These are phyloP conservation scores for Lactarius quietus DNA, from an alignment of 768 basidiomycete genomes.

Conservation along the genomic window DNA sequence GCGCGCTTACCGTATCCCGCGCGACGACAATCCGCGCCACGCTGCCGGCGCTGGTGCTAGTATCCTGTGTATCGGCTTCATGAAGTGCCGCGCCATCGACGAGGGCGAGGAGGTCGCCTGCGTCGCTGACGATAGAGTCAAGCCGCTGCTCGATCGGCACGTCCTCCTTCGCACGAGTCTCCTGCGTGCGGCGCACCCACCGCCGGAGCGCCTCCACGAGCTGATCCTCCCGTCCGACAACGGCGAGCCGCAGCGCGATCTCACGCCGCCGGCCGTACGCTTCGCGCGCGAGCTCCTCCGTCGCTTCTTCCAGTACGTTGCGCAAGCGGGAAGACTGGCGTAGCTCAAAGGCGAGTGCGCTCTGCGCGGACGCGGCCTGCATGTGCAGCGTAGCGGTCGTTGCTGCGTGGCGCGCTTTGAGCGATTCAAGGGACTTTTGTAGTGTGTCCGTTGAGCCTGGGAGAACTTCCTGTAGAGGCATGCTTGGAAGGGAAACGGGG, in stretches of 20 bases:
- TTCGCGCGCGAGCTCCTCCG: conserved; percentile 67
- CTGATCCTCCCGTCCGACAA: conserved; percentile 63
- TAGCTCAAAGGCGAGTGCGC: conserved; percentile 43
- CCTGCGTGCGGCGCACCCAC: conserved; percentile 53
- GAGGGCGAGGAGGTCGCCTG: conserved; percentile 26
- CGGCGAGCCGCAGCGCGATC: conserved; percentile 56
- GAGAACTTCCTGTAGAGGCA: conserved; percentile 66
- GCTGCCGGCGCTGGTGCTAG: conserved; percentile 38
- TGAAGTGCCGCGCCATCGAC: conserved; percentile 30
- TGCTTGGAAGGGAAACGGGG: conserved; percentile 1
- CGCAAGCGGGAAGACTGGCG: conserved; percentile 49
- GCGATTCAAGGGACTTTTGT: conserved; percentile 53
- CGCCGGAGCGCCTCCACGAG: conserved; percentile 50
- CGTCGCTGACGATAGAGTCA: conserved; percentile 15
- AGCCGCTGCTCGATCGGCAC: conserved; percentile 13
- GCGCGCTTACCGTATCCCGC: conserved; percentile 45
- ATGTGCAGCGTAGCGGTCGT: conserved; percentile 54
- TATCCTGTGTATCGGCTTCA: conserved; percentile 34
- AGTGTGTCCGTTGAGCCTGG: conserved; percentile 64
- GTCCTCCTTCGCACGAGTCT: conserved; percentile 34
- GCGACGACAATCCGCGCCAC: conserved; percentile 51
- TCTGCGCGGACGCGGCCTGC: conserved; percentile 45
- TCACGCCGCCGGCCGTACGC: conserved; percentile 70
- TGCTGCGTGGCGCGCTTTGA: conserved; percentile 60
- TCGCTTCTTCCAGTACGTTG: conserved; percentile 60